Conservation (phyloP, 2,329 filamentous ascomycete species). For the Alternaria conjuncta region DNA sequence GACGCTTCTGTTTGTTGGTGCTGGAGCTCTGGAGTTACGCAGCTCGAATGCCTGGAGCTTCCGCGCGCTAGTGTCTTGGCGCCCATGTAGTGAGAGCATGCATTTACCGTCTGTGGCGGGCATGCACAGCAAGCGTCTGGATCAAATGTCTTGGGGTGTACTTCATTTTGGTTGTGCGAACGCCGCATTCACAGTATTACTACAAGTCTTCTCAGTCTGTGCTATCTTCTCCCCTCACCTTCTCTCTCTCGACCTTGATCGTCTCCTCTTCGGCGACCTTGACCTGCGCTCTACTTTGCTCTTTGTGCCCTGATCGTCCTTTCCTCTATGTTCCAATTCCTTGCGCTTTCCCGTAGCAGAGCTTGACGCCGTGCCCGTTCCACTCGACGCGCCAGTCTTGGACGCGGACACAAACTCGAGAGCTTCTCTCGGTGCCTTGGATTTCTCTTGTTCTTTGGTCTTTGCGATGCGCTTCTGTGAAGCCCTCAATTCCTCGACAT, state of each 20-base stretch:
- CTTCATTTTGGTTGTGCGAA: not conserved
- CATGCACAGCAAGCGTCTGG: not conserved
- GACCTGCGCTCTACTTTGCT: slow-evolving; percentile 30
- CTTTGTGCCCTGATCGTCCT: slow-evolving; percentile 24
- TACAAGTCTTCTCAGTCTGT: not conserved
- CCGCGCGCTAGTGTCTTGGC: slow-evolving; percentile 15
- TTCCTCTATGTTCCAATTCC: slow-evolving; percentile 39
- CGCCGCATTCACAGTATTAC: not conserved
- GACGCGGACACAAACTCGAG: slow-evolving; percentile 45
- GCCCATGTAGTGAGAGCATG: slow-evolving; percentile 8
- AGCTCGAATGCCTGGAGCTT: slow-evolving; percentile 25
- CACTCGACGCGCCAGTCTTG: slow-evolving; percentile 32
- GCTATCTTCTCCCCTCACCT: slow-evolving; percentile 7
- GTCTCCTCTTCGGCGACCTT: slow-evolving; percentile 41
- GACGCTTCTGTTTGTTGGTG: slow-evolving; percentile 23
- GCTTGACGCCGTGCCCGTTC: slow-evolving; percentile 29
- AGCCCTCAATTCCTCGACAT: slow-evolving; percentile 51
- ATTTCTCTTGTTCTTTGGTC: slow-evolving; percentile 40
- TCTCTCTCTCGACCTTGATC: slow-evolving; percentile 29
- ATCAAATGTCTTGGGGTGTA: not conserved
- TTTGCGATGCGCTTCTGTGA: slow-evolving; percentile 49
- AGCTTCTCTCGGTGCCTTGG: slow-evolving; percentile 34
- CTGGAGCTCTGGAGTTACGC: slow-evolving; percentile 39
- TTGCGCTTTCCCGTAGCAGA: slow-evolving; percentile 35
- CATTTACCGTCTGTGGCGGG: not conserved